These are phyloP conservation scores for Dioszegia aurantiaca DNA, from an alignment of 768 basidiomycete species.

Conservation along the genomic window DNA sequence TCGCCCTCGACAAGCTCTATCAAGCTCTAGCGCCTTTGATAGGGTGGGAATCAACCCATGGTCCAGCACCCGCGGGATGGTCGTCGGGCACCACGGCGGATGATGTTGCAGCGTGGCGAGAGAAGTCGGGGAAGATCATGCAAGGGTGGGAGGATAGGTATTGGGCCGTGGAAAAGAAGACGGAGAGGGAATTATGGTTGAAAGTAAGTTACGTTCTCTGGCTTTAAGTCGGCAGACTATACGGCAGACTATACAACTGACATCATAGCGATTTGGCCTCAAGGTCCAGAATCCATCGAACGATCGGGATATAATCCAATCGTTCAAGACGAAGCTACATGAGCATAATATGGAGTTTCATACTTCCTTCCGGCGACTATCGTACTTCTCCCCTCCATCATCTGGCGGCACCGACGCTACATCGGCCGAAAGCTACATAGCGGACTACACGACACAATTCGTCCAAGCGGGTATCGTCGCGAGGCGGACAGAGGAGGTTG, in stretches of 20 bases:
- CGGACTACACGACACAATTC: constrained; percentile 48
- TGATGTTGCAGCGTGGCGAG: constrained; percentile 60
- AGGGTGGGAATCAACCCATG: constrained; percentile 70
- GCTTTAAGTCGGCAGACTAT: not conserved
- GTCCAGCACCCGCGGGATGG: constrained; percentile 59
- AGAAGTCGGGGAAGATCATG: constrained; percentile 64
- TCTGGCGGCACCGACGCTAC: not conserved
- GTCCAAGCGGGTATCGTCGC: constrained; percentile 56
- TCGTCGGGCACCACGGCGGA: constrained; percentile 64
- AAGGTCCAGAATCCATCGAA: constrained; percentile 61
- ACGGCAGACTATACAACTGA: constrained; percentile 4
- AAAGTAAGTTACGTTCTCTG: constrained; percentile 56
- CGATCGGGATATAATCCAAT: constrained; percentile 62
- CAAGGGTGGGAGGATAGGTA: constrained; percentile 66
- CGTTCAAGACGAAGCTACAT: constrained; percentile 73
- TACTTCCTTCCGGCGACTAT: constrained; percentile 72
- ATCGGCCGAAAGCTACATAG: constrained; percentile 47
- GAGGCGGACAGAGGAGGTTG: constrained; percentile 18
- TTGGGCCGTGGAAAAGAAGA: constrained; percentile 55
- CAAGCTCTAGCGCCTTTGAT: constrained; percentile 74
- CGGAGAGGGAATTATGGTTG: constrained; percentile 56
- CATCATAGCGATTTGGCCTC: constrained; percentile 70
- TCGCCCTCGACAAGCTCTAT: constrained; percentile 66
- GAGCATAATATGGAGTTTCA: constrained; percentile 80
- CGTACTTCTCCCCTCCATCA: constrained; percentile 57